Percentiles rank a stretch among this genome's conserved stretches.
phyloP scores from a whole-genome alignment of 352 stramenopile genomes.

The Phytophthora nicotianae region DNA sequence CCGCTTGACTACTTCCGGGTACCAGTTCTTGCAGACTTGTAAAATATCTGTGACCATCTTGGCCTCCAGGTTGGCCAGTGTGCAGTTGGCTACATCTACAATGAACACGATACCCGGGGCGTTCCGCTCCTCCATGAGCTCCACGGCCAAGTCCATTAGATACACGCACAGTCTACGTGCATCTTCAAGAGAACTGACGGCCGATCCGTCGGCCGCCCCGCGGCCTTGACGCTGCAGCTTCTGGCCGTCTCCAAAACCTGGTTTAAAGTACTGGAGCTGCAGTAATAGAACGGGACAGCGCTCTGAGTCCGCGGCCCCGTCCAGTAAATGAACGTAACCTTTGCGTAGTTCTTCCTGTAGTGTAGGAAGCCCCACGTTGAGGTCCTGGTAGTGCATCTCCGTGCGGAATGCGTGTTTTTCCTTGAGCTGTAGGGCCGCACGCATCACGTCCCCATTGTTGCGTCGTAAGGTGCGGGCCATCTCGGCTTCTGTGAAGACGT shows the following conservation, averaged over 20 bases:
- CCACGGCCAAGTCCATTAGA: slow-evolving; percentile 75
- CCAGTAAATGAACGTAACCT: slow-evolving; percentile 75
- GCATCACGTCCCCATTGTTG: slow-evolving; percentile 73
- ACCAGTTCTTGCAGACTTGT: slow-evolving; percentile 63
- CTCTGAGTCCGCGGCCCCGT: slow-evolving; percentile 52
- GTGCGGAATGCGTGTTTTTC: slow-evolving; percentile 65
- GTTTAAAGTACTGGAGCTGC: slow-evolving; percentile 67
- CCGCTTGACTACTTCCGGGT: slow-evolving; percentile 63
- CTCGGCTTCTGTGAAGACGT: slow-evolving; percentile 56
- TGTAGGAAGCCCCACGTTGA: slow-evolving; percentile 66
- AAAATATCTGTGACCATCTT: slow-evolving; percentile 73
- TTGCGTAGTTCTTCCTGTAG: slow-evolving; percentile 74
- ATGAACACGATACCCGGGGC: slow-evolving; percentile 73
- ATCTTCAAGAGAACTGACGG: slow-evolving; percentile 67
- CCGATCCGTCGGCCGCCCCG: slow-evolving; percentile 56
- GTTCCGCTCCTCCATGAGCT: slow-evolving; percentile 71
- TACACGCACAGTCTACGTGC: slow-evolving; percentile 73
- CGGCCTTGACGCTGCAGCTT: slow-evolving; percentile 63
- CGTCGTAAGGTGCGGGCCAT: slow-evolving; percentile 66
- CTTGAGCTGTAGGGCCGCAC: slow-evolving; percentile 65
- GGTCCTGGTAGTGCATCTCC: slow-evolving; percentile 53
- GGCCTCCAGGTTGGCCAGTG: slow-evolving; percentile 55
- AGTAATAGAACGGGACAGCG: slow-evolving; percentile 67
- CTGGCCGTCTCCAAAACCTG: slow-evolving; percentile 54
- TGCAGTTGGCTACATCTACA: slow-evolving; percentile 61